Conservation (phyloP, 306 rosid genomes). For the Trifolium fragiferum region DNA sequence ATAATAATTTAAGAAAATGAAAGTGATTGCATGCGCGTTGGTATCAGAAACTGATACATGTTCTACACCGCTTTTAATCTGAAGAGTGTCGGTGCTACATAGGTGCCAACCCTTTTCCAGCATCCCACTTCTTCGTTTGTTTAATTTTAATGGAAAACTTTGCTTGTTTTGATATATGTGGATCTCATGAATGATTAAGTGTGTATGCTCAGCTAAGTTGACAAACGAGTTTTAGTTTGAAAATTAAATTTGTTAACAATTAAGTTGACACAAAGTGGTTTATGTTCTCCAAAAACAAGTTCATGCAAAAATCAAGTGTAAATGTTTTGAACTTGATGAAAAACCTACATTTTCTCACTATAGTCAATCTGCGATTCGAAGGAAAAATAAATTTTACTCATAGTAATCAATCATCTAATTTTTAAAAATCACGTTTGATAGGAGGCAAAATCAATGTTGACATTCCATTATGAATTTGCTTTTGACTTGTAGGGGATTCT, state of each 20-base stretch:
- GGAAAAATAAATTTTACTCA: not conserved
- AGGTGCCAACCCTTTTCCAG: conserved; percentile 14
- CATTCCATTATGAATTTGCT: not conserved
- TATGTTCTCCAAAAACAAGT: not conserved
- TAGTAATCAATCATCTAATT: not conserved
- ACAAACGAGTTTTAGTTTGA: not conserved
- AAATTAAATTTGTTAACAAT: not conserved
- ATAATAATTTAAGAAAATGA: not conserved
- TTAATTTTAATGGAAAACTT: not conserved
- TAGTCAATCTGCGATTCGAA: not conserved
- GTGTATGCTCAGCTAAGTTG: not conserved
- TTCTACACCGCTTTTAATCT: not conserved
- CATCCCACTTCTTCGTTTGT: not conserved
- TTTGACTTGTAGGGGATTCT: not conserved
- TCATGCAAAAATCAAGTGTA: not conserved
- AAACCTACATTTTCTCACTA: not conserved
- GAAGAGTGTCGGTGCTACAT: not conserved
- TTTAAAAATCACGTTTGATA: not conserved
- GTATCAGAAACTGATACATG: not conserved
- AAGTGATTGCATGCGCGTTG: not conserved
- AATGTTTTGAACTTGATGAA: not conserved
- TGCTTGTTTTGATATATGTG: not conserved
- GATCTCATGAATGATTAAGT: not conserved
- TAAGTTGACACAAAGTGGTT: not conserved
- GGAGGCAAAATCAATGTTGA: not conserved